Evolutionary conservation across 2,329 filamentous ascomycete genomes (phyloP), one percentile per base, ranked within the genome.

Genomic region (Claviceps quebecensis): DNA sequence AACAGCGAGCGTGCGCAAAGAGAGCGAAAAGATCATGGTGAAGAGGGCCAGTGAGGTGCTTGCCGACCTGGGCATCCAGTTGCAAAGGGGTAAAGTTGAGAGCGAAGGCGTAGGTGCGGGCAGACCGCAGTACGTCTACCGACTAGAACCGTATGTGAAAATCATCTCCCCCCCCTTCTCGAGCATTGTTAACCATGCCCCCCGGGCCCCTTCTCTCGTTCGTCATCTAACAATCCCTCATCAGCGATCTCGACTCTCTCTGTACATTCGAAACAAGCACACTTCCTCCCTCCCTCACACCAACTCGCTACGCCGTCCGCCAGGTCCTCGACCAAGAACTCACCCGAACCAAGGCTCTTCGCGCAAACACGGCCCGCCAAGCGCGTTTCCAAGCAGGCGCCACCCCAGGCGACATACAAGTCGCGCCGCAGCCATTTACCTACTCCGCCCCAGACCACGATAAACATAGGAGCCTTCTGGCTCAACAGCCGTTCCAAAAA

Each of bases 271-370:
- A 87, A 58, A 87, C 87, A 0, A 78, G 76, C 7, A 69, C 75
- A 2, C 69, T 75, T 4, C 69, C 78, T 16, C 70, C 74, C 39
- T 77, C 78, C 2, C 77, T 80, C 9, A 81, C 80, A 1, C 88
- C 87, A 0, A 87, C 87, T 0, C 80, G 93, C n/a, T 98, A 88
- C 62, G 91, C 91, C 1, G 84, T 98, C 5, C 83, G 93, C 22
- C 91, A 96, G 65, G 90, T 96, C 8, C 76, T 98, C 1, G 89
- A 95, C 61, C 87, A 93, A 64, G 91, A 97, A 65, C 86, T 91
- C 59, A 80, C 80, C 54, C 87, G 85, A 61, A 84, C 87, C 47
- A 77, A 83, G 13, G 70, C 77, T 34, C 71, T 81, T 37, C 81
- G 84, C 14, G 83, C 86, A 48, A 79, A 79, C 54, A 75, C 79